Evolutionary conservation across 192 early-diverging fungal genomes (phyloP), one percentile per base, ranked within the genome.

Genomic region (Phlyctochytrium bullatum): DNA sequence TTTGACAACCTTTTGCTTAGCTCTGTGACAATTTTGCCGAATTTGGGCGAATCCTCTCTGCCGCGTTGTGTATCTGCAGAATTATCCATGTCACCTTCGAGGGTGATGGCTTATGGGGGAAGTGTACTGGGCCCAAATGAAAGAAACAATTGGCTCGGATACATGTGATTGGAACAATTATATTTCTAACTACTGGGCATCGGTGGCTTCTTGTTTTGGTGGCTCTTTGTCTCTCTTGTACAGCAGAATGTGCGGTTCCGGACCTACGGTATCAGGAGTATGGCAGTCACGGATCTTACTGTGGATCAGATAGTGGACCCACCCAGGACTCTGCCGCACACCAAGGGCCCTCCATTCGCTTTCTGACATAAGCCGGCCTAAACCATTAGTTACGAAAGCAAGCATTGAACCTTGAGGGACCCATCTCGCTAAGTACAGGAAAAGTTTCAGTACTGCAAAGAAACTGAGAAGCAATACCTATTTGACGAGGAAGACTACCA

Each of bases 1-100:
- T 71, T 69, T 25, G 71, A 65, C 17, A 85, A 64, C 34, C 76
- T 77, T 69, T 82, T 85, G 29, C 83, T 76, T 2, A 85, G 47
- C 40, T 84, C 83, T 82, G 56, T 60, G 14, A 40, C 64, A 40
- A 57, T 57, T 28, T 57, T 57, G 12, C 54, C 54, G 27, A 57
- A 57, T 25, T 57, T 50, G 40, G 10, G 40, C 12, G 10, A n/a
- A n/a, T 50, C 40, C 40, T n/a, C 20, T 47, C 40, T 20, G 6
- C 20, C 40, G 10, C 30, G 14, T 59, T 17, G 57, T 59, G 57
- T 27, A 16, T 23, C 24, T 59, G 57, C 57, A 28, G 57, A 59
- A n/a, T n/a, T n/a, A n/a, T n/a, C n/a, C n/a, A n/a, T n/a, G n/a
- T n/a, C n/a, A n/a, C n/a, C n/a, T n/a, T n/a, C n/a, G n/a, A n/a